These are phyloP conservation scores for Coniochaeta hoffmannii DNA, from an alignment of 2,329 filamentous ascomycete species.

Conservation along the genomic window DNA sequence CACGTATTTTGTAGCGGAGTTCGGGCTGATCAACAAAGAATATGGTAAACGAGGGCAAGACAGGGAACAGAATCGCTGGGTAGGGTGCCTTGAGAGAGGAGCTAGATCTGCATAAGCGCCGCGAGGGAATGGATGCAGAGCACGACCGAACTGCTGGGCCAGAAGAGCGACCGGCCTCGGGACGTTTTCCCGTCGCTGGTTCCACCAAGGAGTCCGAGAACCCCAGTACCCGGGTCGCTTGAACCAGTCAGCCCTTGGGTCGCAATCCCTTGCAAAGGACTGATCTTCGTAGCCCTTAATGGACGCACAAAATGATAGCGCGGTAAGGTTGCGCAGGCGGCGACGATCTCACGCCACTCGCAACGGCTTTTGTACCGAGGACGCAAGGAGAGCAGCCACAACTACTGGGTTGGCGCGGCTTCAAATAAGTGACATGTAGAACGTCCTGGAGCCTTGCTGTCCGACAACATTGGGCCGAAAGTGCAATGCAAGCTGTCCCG, in stretches of 20 bases:
- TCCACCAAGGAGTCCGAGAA: background rate
- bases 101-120: slow-evolving; percentile 1
- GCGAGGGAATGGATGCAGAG: background rate
- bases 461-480: background rate
- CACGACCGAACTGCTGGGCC: background rate
- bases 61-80: background rate
- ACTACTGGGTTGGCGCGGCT: background rate
- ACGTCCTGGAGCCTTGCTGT: background rate
- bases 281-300: background rate
- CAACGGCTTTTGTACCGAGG: background rate
- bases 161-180: background rate
- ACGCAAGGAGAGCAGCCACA: background rate
- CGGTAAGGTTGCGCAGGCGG: background rate
- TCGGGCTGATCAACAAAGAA: too few species aligned
- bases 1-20: background rate
- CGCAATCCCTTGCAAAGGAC: background rate
- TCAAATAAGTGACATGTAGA: background rate
- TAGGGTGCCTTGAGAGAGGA: background rate
- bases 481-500: background rate
- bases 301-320: background rate
- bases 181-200: background rate
- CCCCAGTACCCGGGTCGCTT: background rate
- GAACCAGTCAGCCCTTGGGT: background rate
- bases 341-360: background rate
- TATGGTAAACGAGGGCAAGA: background rate